Evolutionary conservation across 2,329 filamentous ascomycete species (phyloP), one percentile per base, ranked within the genome.

Genomic region (Boeremia exigua): DNA sequence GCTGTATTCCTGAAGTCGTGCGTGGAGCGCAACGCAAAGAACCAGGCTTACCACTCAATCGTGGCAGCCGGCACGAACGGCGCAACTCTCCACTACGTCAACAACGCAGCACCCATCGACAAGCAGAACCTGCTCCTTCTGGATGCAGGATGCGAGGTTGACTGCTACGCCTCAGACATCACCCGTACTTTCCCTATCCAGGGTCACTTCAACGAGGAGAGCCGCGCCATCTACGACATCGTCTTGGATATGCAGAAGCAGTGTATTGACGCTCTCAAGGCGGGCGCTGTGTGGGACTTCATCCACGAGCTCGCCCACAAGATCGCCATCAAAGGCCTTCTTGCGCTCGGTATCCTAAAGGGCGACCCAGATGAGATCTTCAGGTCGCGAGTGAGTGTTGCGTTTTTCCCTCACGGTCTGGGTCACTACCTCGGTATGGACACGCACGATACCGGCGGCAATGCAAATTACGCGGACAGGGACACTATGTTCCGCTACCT

Each of bases 401-500:
- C 80, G 1, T 82, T 82, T 69, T 80, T 82, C 60, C 80, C 80
- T 14, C 80, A 82, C 55, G 80, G 80, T 0, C 67, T 82, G 3
- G 80, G 80, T 1, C 80, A 82, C 58, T 81, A 81, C 54, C 71
- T 82, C 0, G 80, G 80, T 30, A 81, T 82, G 80, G 80, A 82
- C 61, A 82, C 80, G 27, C 80, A 82, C 62, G 80, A 82, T 51
- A 74, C 72, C 0, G 80, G 80, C 23, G 80, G 80, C 2, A 77
- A 81, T 34, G 72, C 80, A 1, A 78, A 82, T 60, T 81, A 81
- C 63, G 69, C 68, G 8, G 95, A 99, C 71, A 80, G 84, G 56
- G 93, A 99, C 73, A 80, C 85, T 32, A 86, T 97, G 83, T 98
- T 97, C 78, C 84, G 86, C 48, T 98, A 97, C 71, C 79, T 99